Evolutionary conservation across 306 rosid genomes (phyloP).

Genomic region (Dalbergia cochinchinensis): DNA sequence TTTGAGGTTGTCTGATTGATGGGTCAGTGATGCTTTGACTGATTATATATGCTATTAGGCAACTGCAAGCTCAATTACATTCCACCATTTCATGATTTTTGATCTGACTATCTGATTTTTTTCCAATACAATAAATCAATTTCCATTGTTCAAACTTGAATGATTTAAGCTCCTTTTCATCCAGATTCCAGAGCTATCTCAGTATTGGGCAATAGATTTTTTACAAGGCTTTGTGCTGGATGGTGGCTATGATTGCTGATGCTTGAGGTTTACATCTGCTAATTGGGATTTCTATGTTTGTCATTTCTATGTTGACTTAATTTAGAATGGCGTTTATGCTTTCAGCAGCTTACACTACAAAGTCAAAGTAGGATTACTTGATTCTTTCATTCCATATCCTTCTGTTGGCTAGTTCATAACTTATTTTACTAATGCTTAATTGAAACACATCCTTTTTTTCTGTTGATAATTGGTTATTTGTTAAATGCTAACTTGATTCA

Average conservation of each 20-base stretch:
- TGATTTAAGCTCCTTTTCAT: neutral
- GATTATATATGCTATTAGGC: conserved; percentile 11
- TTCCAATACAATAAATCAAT: conserved; percentile 3
- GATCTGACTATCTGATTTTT: conserved; percentile 13
- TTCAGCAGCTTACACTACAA: neutral
- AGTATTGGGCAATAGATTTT: conserved; percentile 4
- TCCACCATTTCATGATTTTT: conserved; percentile 23
- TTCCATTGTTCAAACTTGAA: conserved; percentile 16
- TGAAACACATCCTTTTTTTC: neutral
- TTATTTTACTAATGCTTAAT: conserved; percentile 18
- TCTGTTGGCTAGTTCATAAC: conserved; percentile 1
- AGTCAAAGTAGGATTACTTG: conserved; percentile 5
- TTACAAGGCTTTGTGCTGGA: conserved; percentile 1
- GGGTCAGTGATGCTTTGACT: conserved; percentile 18
- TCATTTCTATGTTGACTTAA: conserved; percentile 12
- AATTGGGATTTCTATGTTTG: conserved; percentile 1
- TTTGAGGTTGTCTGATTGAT: conserved; percentile 40
- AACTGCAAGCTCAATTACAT: conserved; percentile 28
- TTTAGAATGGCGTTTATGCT: conserved; percentile 29
- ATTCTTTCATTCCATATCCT: conserved; percentile 14
- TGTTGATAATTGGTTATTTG: conserved; percentile 14
- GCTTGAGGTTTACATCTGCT: neutral
- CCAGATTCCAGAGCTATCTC: neutral
- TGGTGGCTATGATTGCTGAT: conserved; percentile 30
- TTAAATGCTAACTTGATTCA: conserved; percentile 34